These are phyloP conservation scores for Gossypium mustelinum DNA, from an alignment of 345 rosid species.

Conservation along the genomic window DNA sequence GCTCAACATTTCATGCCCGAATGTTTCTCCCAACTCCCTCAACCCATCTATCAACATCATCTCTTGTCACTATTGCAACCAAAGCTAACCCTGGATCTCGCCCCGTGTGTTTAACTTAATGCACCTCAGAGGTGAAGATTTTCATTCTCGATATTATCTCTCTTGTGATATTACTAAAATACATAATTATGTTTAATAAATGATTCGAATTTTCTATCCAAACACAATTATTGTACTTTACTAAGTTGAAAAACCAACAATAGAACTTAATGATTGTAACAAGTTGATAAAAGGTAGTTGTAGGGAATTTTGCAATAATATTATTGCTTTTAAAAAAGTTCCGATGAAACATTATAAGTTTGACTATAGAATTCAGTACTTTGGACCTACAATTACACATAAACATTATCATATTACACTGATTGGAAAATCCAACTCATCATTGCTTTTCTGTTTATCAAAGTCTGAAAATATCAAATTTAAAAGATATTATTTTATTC, in stretches of 20 bases:
- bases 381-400: not conserved
- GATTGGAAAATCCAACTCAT: not conserved
- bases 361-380: not conserved
- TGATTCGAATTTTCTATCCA: not conserved
- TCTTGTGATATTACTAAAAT: no score
- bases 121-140: no score
- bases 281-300: not conserved
- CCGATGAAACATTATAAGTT: not conserved
- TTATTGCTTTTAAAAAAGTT: not conserved
- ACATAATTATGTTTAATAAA: no score
- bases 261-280: not conserved
- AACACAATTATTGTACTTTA: not conserved
- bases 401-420: not conserved
- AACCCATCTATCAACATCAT: no score
- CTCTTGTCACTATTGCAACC: no score
- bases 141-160: no score
- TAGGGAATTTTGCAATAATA: not conserved
- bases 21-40: no score
- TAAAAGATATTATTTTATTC: no score
- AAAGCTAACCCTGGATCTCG: no score
- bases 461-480: not conserved
- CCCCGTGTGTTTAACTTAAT: no score
- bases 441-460: not conserved
- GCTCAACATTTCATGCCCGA: no score
- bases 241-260: not conserved